Percentiles rank a stretch among this genome's conserved stretches.
These are phyloP conservation scores for Coemansia sp. DNA, from an alignment of 192 early-diverging fungal genomes.

Conservation along the genomic window DNA sequence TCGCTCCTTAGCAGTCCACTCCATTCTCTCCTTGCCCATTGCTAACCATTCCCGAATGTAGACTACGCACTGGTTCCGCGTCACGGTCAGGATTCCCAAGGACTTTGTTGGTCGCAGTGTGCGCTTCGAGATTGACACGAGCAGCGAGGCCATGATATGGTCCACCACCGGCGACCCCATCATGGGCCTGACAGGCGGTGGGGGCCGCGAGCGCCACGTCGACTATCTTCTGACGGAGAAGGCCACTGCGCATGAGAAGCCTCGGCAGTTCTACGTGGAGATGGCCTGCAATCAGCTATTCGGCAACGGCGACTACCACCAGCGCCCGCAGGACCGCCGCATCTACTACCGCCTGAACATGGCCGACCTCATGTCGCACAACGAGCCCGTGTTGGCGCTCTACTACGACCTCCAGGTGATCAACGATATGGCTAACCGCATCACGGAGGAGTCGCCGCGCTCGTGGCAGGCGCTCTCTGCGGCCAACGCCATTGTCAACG, in stretches of 20 bases:
- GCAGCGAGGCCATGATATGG: conserved; percentile 87
- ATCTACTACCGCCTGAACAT: conserved; percentile 61
- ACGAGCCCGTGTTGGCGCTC: conserved; percentile 67
- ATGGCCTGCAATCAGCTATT: conserved; percentile 92
- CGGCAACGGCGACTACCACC: conserved; percentile 66
- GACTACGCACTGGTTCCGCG: conserved; percentile 75
- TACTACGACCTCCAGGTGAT: conserved; percentile 82
- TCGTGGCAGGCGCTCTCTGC: conserved; percentile 75
- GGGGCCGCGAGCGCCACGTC: conserved; percentile 56
- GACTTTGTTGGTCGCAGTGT: conserved; percentile 63
- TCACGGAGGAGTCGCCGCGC: conserved; percentile 68
- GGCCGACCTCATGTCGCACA: conserved; percentile 70
- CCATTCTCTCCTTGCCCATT: background rate
- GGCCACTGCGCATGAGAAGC: conserved; percentile 46
- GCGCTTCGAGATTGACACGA: conserved; percentile 79
- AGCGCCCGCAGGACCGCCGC: conserved; percentile 67
- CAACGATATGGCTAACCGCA: conserved; percentile 67
- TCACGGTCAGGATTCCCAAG: conserved; percentile 66
- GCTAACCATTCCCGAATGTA: conserved; percentile 25
- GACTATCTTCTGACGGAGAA: conserved; percentile 53
- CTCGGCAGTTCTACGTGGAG: conserved; percentile 78
- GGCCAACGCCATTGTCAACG: conserved; percentile 80
- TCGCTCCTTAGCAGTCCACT: background rate
- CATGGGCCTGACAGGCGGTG: conserved; percentile 84
- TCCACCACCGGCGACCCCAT: conserved; percentile 75